Conservation (phyloP, 2,329 filamentous ascomycete species). For the Fusarium veterinarium region DNA sequence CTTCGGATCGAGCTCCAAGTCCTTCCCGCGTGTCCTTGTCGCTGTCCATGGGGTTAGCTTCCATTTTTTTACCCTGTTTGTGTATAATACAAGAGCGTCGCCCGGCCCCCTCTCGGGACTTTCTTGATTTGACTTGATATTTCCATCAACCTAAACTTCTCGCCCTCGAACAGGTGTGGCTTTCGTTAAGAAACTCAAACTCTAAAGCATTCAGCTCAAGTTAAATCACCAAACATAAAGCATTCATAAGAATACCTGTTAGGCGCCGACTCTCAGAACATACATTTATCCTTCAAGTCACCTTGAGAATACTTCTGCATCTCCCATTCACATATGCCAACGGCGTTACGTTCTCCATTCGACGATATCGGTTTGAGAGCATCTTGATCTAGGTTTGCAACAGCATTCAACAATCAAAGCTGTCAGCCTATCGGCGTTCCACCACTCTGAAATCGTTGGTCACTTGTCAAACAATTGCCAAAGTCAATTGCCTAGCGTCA, state of each 20-base stretch:
- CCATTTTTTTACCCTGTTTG: slow-evolving; percentile 15
- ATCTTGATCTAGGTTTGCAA: background rate
- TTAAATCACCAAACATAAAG: background rate
- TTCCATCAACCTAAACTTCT: background rate
- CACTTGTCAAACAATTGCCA: background rate
- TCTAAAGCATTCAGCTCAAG: background rate
- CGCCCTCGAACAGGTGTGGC: background rate
- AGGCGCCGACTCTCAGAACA: background rate
- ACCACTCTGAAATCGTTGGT: background rate
- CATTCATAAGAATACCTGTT: background rate
- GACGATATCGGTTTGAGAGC: background rate
- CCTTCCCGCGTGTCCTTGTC: slow-evolving; percentile 20
- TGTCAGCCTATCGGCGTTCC: background rate
- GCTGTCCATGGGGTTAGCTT: slow-evolving; percentile 15
- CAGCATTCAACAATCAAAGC: background rate
- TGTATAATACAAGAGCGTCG: slow-evolving; percentile 31
- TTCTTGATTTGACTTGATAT: background rate
- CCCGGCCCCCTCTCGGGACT: background rate
- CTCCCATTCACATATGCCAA: background rate
- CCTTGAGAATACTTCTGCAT: background rate
- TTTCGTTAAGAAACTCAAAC: background rate
- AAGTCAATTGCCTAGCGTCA: background rate
- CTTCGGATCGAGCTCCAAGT: slow-evolving; percentile 39
- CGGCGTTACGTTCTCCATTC: background rate
- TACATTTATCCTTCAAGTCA: background rate